Evolutionary conservation across 176 grass and related monocot species (phyloP), one percentile per base, ranked within the genome.

Genomic region (Tillandsia leiboldiana): DNA sequence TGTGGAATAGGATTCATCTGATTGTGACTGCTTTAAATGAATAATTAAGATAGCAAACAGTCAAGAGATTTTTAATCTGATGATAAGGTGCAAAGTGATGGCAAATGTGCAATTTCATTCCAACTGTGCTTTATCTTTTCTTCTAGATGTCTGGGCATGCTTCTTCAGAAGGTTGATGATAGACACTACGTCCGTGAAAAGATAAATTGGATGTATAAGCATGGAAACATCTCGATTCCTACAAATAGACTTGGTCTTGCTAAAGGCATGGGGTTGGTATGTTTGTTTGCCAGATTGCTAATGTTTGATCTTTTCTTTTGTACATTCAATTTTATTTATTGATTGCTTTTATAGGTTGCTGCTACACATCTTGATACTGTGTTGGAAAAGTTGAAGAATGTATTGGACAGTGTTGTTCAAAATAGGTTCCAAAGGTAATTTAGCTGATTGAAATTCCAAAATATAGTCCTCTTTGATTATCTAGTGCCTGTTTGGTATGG

Each of bases 121-220:
- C 27, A 23, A 65, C 26, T 65, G 10, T 42, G 15, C 28, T 17
- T 26, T 12, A 23, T 49, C 10, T 69, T 66, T 63, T 51, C 48
- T 48, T 9, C 8, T 52, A 96, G 93, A 89, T 96, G 88, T 70
- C 73, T 96, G 57, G 93, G 93, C 11, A 85, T 96, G 79, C 93
- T 96, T 84, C 84, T 96, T 80, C 93, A 92, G 65, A 96, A 96
- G 81, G 85, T 96, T 77, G 88, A 96, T 87, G 93, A 96, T 63
- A 91, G 89, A 42, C 64, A 86, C 69, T 96, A 92, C 81, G 88
- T 96, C 51, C 69, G 20, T 48, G 83, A 91, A 72, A 96, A 92
- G 71, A 96, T 96, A 74, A 86, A 96, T 77, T 96, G 79, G 93
- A 96, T 96, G 93, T 96, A 85, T 83, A 73, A 72, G 73, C 86